Conservation (phyloP, 805 yeast genomes). For the Pichia exigua region DNA sequence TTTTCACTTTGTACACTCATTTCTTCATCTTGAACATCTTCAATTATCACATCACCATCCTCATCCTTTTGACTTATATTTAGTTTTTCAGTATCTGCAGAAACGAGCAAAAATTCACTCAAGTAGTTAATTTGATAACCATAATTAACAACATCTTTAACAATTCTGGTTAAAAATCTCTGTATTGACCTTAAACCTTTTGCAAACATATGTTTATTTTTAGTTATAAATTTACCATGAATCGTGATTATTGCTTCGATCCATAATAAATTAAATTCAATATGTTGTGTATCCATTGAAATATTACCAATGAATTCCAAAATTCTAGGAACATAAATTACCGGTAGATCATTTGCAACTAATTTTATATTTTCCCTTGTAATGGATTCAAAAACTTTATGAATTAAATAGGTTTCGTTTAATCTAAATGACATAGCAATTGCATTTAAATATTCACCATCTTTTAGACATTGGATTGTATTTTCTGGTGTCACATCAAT, state of each 20-base stretch:
- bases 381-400: conserved; percentile 63
- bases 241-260: conserved; percentile 54
- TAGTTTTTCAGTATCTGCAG: conserved; percentile 5
- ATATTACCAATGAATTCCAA: conserved; percentile 62
- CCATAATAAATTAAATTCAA: conserved; percentile 84
- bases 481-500: conserved; percentile 83
- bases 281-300: conserved; percentile 65
- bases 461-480: conserved; percentile 51
- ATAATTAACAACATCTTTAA: conserved; percentile 59
- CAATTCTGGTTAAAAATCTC: conserved; percentile 64
- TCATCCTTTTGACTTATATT: conserved; percentile 15
- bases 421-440: conserved; percentile 89
- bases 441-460: conserved; percentile 63
- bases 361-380: conserved; percentile 65
- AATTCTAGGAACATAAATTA: conserved; percentile 62
- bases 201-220: conserved; percentile 53
- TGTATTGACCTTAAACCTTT: conserved; percentile 63
- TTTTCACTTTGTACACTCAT: conserved; percentile 22
- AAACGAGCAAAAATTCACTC: conserved; percentile 40
- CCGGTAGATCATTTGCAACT: conserved; percentile 64
- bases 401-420: conserved; percentile 70
- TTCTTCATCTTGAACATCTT: conserved; percentile 22
- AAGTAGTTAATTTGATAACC: conserved; percentile 48
- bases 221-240: conserved; percentile 71
- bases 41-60: conserved; percentile 25